These are phyloP conservation scores for Didymellaceae sp. DNA, from an alignment of 2,329 filamentous ascomycete species.

Conservation along the genomic window DNA sequence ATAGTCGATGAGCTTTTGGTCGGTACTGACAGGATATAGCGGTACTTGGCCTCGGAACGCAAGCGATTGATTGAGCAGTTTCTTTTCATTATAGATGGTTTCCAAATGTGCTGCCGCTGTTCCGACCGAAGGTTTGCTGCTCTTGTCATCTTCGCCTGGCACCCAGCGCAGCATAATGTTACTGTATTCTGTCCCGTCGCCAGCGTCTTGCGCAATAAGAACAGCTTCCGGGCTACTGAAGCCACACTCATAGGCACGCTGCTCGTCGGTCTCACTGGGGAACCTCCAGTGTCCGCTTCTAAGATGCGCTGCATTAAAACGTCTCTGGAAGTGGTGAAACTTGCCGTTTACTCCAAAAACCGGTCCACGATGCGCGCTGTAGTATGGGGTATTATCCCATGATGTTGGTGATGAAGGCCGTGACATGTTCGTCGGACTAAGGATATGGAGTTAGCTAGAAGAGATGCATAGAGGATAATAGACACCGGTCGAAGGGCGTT, in stretches of 20 bases:
- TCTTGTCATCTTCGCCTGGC: slow-evolving; percentile 15
- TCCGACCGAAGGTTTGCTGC: slow-evolving; percentile 9
- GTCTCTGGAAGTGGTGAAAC: slow-evolving; percentile 19
- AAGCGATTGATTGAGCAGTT: slow-evolving; percentile 16
- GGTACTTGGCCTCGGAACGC: slow-evolving; percentile 23
- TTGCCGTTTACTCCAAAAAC: slow-evolving; percentile 3
- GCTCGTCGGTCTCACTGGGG: slow-evolving; percentile 19
- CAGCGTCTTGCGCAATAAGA: slow-evolving; percentile 18
- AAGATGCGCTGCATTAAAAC: slow-evolving; percentile 3
- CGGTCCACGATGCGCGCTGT: slow-evolving; percentile 14
- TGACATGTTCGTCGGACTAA: not conserved
- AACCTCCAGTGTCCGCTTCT: slow-evolving; percentile 28
- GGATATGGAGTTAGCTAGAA: too few species aligned
- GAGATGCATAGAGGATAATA: too few species aligned
- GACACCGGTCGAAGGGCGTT: too few species aligned
- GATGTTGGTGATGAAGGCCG: not conserved
- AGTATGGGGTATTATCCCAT: slow-evolving; percentile 12
- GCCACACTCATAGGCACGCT: slow-evolving; percentile 19
- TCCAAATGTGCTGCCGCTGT: slow-evolving; percentile 19
- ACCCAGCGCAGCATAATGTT: slow-evolving; percentile 28
- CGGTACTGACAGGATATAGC: slow-evolving; percentile 17
- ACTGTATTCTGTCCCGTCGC: slow-evolving; percentile 13
- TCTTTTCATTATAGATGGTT: slow-evolving; percentile 21
- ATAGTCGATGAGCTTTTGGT: not conserved
- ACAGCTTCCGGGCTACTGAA: slow-evolving; percentile 24